Evolutionary conservation across 768 basidiomycete genomes (phyloP).

Genomic region (Strobilomyces echinocephalus): DNA sequence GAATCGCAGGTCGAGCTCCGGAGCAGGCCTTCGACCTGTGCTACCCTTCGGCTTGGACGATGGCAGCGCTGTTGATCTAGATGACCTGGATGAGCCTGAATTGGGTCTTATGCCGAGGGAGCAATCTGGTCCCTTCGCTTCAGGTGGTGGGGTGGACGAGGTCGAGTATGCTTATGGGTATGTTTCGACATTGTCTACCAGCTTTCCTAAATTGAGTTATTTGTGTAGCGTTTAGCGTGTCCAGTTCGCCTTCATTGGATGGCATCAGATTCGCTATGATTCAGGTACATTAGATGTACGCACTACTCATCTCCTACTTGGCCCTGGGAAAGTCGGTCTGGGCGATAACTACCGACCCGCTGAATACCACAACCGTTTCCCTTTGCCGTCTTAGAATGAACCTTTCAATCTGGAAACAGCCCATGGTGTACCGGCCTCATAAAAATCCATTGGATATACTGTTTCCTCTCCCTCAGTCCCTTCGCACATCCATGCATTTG

Average conservation of each 20-base stretch:
- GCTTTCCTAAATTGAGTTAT: conserved; percentile 8
- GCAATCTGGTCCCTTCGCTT: conserved; percentile 65
- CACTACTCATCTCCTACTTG: not conserved
- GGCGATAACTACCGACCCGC: not conserved
- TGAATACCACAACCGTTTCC: not conserved
- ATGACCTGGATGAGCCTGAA: conserved; percentile 69
- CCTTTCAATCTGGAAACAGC: conserved; percentile 59
- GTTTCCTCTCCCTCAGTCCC: conserved; percentile 15
- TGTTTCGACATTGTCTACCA: conserved; percentile 24
- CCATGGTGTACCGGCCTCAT: conserved; percentile 76
- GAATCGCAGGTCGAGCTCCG: conserved; percentile 76
- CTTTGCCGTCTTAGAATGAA: conserved; percentile 31
- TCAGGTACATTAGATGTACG: not conserved
- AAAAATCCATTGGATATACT: conserved; percentile 96
- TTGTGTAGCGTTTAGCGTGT: conserved; percentile 20
- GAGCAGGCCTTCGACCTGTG: conserved; percentile 79
- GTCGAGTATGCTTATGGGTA: conserved; percentile 87
- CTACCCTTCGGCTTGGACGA: conserved; percentile 74
- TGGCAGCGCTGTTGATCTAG: conserved; percentile 63
- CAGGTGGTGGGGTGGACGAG: conserved; percentile 82
- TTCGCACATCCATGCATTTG: conserved; percentile 64
- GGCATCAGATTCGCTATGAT: not conserved
- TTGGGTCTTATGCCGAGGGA: conserved; percentile 76
- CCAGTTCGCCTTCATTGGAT: not conserved
- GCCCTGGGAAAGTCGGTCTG: not conserved